Evolutionary conservation across 345 rosid species (phyloP).

Genomic region (Sonneratia caseolaris): DNA sequence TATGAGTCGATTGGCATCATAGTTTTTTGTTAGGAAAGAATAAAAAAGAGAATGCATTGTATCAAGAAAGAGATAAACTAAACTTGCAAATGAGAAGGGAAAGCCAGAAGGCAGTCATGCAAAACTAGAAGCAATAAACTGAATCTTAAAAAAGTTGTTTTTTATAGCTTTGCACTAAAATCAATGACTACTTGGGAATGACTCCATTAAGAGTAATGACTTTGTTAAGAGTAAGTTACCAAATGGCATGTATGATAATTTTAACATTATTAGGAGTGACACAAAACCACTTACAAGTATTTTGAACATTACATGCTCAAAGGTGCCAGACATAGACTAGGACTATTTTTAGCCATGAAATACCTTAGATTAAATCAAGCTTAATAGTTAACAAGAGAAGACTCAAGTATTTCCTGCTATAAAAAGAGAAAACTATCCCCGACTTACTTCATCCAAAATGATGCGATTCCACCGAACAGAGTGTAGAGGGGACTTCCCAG

Average conservation of each 20-base stretch:
- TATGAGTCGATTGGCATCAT: not conserved
- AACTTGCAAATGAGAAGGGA: not conserved
- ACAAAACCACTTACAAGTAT: not conserved
- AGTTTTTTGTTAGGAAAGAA: not conserved
- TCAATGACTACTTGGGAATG: not conserved
- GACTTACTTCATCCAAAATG: slow-evolving; percentile 83
- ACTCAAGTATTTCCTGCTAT: not conserved
- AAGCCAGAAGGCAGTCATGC: not conserved
- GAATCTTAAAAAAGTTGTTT: not conserved
- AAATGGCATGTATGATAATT: not conserved
- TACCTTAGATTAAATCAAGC: not conserved
- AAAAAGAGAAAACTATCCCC: not conserved
- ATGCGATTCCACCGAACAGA: slow-evolving; percentile 78
- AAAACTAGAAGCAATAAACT: not conserved
- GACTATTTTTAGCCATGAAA: not conserved
- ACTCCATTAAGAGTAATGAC: too few species aligned
- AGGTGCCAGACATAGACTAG: too few species aligned
- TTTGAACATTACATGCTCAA: not conserved
- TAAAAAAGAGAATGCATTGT: not conserved
- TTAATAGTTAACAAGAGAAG: not conserved
- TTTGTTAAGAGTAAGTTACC: not conserved
- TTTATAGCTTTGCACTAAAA: not conserved
- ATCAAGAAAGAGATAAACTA: not conserved
- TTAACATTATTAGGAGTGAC: not conserved
- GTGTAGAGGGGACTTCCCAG: slow-evolving; percentile 55